phyloP scores from a whole-genome alignment of 2,329 filamentous ascomycete species.

The Colletotrichum scovillei region DNA sequence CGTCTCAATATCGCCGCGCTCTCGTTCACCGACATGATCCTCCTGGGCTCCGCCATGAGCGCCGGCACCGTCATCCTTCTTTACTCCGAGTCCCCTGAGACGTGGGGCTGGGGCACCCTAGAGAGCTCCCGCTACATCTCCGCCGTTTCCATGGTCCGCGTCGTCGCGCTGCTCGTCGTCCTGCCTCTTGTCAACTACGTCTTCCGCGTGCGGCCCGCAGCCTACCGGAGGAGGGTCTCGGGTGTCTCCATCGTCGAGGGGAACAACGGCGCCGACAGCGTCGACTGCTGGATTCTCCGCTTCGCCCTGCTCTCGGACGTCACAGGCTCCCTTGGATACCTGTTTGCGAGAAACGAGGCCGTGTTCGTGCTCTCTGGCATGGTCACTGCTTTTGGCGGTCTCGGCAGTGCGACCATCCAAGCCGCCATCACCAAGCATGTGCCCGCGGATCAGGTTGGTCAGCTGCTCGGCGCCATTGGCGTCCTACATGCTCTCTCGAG shows the following conservation, averaged over 20 bases:
- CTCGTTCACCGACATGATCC: slow-evolving; percentile 81
- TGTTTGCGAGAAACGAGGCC: slow-evolving; percentile 68
- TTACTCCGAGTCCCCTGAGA: slow-evolving; percentile 81
- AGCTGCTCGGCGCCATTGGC: slow-evolving; percentile 89
- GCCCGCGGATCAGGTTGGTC: slow-evolving; percentile 81
- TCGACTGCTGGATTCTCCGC: slow-evolving; percentile 84
- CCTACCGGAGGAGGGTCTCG: slow-evolving; percentile 52
- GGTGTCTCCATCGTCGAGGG: slow-evolving; percentile 53
- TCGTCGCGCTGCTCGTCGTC: slow-evolving; percentile 78
- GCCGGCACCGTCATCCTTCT: slow-evolving; percentile 84
- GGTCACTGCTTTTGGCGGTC: slow-evolving; percentile 81
- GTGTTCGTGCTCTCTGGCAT: slow-evolving; percentile 80
- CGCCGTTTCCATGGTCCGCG: slow-evolving; percentile 80
- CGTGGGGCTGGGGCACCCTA: slow-evolving; percentile 85
- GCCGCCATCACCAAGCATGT: slow-evolving; percentile 92
- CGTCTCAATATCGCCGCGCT: slow-evolving; percentile 86
- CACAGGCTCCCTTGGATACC: slow-evolving; percentile 80
- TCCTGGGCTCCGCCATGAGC: slow-evolving; percentile 86
- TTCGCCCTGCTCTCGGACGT: slow-evolving; percentile 81
- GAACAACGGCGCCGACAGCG: slow-evolving; percentile 77
- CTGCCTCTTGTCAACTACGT: slow-evolving; percentile 83
- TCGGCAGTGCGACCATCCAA: slow-evolving; percentile 87
- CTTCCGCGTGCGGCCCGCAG: slow-evolving; percentile 69
- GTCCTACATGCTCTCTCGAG: slow-evolving; percentile 85
- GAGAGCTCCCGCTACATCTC: slow-evolving; percentile 87